Percentiles rank a stretch among this genome's conserved stretches.
Conservation (phyloP, 2,329 filamentous ascomycete genomes). For the Alternaria sp. region DNA sequence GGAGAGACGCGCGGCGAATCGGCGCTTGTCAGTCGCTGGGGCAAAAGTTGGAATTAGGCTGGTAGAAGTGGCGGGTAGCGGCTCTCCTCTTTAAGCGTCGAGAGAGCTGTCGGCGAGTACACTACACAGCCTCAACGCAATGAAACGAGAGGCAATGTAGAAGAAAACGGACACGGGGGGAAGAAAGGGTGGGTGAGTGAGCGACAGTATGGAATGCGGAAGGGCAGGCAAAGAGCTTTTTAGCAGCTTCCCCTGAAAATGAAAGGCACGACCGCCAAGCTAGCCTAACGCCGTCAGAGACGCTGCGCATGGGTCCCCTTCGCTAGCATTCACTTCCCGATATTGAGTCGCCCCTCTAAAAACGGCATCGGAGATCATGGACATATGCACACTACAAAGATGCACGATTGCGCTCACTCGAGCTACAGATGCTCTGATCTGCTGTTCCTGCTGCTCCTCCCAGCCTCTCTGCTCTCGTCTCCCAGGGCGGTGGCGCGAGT, state of each 20-base stretch:
- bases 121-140: slow-evolving; percentile 30
- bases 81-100: slow-evolving; percentile 26
- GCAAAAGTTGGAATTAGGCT: slow-evolving; percentile 16
- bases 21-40: slow-evolving; percentile 32
- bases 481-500: slow-evolving; percentile 16
- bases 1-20: slow-evolving; percentile 46
- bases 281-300: slow-evolving; percentile 34
- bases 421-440: slow-evolving; percentile 6
- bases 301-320: slow-evolving; percentile 36
- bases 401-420: slow-evolving; percentile 5
- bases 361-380: slow-evolving; percentile 16
- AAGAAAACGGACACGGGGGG: slow-evolving; percentile 31
- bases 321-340: slow-evolving; percentile 31
- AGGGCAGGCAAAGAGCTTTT: slow-evolving; percentile 43
- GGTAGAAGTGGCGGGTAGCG: slow-evolving; percentile 20
- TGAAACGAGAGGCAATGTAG: slow-evolving; percentile 44
- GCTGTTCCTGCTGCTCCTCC: neutral
- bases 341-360: slow-evolving; percentile 33
- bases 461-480: neutral
- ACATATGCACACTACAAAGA: slow-evolving; percentile 8
- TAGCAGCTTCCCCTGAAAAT: slow-evolving; percentile 45
- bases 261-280: slow-evolving; percentile 37
- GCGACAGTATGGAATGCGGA: slow-evolving; percentile 44
- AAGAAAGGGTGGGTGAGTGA: slow-evolving; percentile 32
- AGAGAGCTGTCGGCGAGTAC: slow-evolving; percentile 16